Conservation (phyloP, 164 flowering plant genomes). For the Platanus orientalis region DNA sequence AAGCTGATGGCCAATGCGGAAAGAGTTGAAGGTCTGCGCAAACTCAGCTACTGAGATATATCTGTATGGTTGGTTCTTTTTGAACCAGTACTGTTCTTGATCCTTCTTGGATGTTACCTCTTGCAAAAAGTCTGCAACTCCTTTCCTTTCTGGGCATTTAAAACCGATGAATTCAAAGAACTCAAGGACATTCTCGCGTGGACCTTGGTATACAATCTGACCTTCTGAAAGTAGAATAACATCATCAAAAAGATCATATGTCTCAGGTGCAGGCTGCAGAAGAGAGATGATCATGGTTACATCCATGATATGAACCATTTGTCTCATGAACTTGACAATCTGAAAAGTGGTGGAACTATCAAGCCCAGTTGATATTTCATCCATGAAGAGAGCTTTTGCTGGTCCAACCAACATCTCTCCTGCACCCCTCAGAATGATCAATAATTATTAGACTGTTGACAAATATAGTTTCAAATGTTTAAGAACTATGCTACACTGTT, state of each 20-base stretch:
- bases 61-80: slow-evolving; percentile 33
- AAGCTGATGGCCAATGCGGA: slow-evolving; percentile 48
- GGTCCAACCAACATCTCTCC: slow-evolving; percentile 69
- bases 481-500: background rate
- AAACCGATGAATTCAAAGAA: slow-evolving; percentile 53
- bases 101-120: slow-evolving; percentile 64
- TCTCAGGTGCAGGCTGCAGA: slow-evolving; percentile 62
- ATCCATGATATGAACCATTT: slow-evolving; percentile 59
- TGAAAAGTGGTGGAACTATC: slow-evolving; percentile 67
- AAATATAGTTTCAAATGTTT: background rate
- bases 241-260: slow-evolving; percentile 54
- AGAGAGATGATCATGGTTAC: slow-evolving; percentile 58
- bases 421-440: slow-evolving; percentile 16
- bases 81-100: slow-evolving; percentile 58
- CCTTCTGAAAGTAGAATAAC: slow-evolving; percentile 56
- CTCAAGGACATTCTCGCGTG: slow-evolving; percentile 40
- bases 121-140: slow-evolving; percentile 56
- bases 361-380: slow-evolving; percentile 62
- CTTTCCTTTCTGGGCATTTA: slow-evolving; percentile 56
- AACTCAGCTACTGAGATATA: slow-evolving; percentile 51
- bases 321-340: slow-evolving; percentile 50
- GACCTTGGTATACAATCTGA: slow-evolving; percentile 53
- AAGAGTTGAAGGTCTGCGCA: slow-evolving; percentile 41
- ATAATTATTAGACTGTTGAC: slow-evolving; percentile 4
- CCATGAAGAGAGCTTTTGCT: slow-evolving; percentile 62